Evolutionary conservation across 2,329 filamentous ascomycete genomes (phyloP).

Genomic region (Clarireedia sp.): DNA sequence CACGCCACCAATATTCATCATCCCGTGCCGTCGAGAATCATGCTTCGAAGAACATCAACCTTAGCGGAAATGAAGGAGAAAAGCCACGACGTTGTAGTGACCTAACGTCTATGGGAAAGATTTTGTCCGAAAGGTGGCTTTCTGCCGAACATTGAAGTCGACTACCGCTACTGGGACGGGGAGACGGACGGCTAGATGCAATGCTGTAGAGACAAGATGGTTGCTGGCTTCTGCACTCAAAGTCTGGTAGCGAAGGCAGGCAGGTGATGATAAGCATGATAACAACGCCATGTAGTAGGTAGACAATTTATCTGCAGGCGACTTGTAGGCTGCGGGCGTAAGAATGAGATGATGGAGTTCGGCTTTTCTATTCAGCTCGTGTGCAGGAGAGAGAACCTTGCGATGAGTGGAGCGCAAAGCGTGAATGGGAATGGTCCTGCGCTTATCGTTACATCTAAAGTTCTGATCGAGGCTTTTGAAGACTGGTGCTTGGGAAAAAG

Average conservation of each 20-base stretch:
- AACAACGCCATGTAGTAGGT: background rate
- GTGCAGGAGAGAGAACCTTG: background rate
- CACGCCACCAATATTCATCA: conserved; percentile 8
- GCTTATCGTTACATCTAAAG: background rate
- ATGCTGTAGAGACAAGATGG: background rate
- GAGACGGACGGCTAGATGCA: background rate
- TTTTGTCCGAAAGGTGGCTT: background rate
- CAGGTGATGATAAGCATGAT: background rate
- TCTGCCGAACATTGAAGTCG: background rate
- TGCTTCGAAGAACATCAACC: background rate
- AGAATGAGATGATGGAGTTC: conserved; percentile 1
- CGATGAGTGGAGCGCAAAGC: background rate
- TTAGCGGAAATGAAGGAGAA: background rate
- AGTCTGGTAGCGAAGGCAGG: background rate
- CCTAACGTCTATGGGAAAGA: conserved; percentile 1
- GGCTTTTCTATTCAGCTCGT: background rate
- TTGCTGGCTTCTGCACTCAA: background rate
- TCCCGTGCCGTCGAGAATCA: background rate
- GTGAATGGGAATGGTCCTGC: background rate
- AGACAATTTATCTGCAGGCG: background rate
- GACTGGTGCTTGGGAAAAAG: background rate
- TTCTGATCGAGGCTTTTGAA: background rate
- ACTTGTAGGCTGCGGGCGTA: background rate
- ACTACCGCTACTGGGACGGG: background rate
- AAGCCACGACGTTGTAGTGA: conserved; percentile 5